phyloP scores from a whole-genome alignment of 352 stramenopile genomes.

The Pythium aphanidermatum region DNA sequence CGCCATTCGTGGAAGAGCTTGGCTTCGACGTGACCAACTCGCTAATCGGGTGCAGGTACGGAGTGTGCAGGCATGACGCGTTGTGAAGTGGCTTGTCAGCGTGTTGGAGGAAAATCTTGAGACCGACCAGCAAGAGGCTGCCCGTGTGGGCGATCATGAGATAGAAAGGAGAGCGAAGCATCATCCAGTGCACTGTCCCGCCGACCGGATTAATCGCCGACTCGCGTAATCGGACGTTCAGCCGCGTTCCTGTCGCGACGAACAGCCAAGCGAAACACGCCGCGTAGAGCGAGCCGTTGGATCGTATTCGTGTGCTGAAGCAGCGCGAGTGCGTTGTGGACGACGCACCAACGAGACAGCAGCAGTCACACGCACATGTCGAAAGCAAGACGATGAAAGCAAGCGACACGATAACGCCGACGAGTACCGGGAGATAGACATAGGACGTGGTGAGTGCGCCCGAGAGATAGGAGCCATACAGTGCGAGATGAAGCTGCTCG shows the following conservation, averaged over 20 bases:
- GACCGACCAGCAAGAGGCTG: conserved; percentile 49
- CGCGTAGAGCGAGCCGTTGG: conserved; percentile 44
- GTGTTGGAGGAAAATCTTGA: conserved; percentile 80
- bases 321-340: conserved; percentile 38
- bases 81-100: not conserved
- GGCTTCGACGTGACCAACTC: not conserved
- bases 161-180: conserved; percentile 62
- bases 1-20: not conserved
- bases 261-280: conserved; percentile 40
- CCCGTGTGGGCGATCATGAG: conserved; percentile 52
- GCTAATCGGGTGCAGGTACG: not conserved
- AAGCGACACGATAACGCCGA: conserved; percentile 29
- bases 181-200: conserved; percentile 67
- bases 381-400: conserved; percentile 40
- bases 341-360: conserved; percentile 37
- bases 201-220: conserved; percentile 74
- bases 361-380: conserved; percentile 61
- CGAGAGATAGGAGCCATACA: conserved; percentile 55
- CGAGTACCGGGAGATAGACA: conserved; percentile 49
- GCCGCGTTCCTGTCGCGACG: conserved; percentile 48
- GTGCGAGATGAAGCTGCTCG: conserved; percentile 61
- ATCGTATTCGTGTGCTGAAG: conserved; percentile 42
- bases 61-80: not conserved
- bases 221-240: conserved; percentile 64
- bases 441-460: conserved; percentile 46